A percentile compares a stretch with the other conserved stretches of the same genome.
These are phyloP conservation scores for Beta macrorhiza DNA, from an alignment of 179 eudicot genomes.

Conservation along the genomic window DNA sequence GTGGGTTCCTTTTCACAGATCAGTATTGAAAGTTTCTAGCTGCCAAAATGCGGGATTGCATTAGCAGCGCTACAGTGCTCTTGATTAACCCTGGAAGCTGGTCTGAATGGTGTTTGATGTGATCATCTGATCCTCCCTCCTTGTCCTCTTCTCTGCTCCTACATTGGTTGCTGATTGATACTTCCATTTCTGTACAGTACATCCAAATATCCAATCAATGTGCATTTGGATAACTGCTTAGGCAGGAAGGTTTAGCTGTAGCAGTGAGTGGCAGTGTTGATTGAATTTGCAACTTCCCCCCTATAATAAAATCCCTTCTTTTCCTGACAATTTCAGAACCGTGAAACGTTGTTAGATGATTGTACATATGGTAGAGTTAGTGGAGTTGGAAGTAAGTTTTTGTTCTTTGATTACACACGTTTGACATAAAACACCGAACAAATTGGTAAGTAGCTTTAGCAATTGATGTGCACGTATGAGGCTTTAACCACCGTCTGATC, in stretches of 20 bases:
- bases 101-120: background rate
- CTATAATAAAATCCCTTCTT: too few species aligned
- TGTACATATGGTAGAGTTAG: too few species aligned
- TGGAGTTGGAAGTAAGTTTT: too few species aligned
- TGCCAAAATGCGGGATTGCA: background rate
- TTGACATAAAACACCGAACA: too few species aligned
- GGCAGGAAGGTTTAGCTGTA: background rate
- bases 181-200: background rate
- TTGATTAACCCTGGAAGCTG: background rate
- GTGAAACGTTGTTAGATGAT: too few species aligned
- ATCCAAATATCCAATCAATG: background rate
- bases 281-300: too few species aligned
- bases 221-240: background rate
- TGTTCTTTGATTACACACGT: too few species aligned
- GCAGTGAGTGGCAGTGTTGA: background rate
- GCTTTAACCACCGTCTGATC: too few species aligned
- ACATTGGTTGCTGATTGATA: background rate
- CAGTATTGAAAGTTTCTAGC: background rate
- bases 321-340: too few species aligned
- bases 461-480: too few species aligned
- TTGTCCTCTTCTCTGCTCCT: background rate
- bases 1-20: background rate
- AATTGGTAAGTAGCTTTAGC: too few species aligned
- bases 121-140: background rate
- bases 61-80: background rate